phyloP scores from a whole-genome alignment of 306 rosid genomes.

The Glycyrrhiza uralensis region DNA sequence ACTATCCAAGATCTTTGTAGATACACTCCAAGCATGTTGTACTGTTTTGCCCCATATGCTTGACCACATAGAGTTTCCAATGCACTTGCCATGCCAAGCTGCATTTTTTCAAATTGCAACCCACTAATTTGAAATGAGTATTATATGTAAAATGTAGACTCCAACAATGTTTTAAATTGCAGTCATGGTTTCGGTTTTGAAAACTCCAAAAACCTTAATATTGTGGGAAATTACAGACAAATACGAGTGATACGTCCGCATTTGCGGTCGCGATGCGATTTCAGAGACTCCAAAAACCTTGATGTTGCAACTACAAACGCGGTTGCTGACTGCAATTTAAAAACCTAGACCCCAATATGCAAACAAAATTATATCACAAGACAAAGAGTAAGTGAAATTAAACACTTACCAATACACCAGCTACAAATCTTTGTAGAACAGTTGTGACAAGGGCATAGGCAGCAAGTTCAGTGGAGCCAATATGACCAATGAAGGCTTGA shows the following conservation, averaged over 20 bases:
- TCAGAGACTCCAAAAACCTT: too few species aligned
- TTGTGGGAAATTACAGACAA: too few species aligned
- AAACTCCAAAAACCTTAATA: too few species aligned
- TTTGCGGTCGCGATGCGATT: too few species aligned
- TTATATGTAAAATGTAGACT: background rate
- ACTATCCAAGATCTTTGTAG: conserved; percentile 64
- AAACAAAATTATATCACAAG: too few species aligned
- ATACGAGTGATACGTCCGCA: too few species aligned
- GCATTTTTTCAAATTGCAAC: background rate
- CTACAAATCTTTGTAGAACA: conserved; percentile 35
- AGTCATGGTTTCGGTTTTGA: too few species aligned
- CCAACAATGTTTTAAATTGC: too few species aligned
- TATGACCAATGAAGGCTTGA: conserved; percentile 48
- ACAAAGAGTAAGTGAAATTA: background rate
- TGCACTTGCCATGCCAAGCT: conserved; percentile 68
- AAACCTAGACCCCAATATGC: too few species aligned
- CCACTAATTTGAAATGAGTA: background rate
- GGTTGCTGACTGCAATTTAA: too few species aligned
- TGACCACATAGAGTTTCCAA: conserved; percentile 60
- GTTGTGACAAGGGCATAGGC: conserved; percentile 37
- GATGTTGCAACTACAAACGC: too few species aligned
- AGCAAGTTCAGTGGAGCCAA: conserved; percentile 44
- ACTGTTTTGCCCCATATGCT: conserved; percentile 52
- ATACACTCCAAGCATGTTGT: conserved; percentile 48
- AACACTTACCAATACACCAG: conserved; percentile 33